Percentiles rank a stretch among this genome's conserved stretches.
These are phyloP conservation scores for Ceratocystiopsis brevicomis DNA, from an alignment of 2,329 filamentous ascomycete species.

Conservation along the genomic window DNA sequence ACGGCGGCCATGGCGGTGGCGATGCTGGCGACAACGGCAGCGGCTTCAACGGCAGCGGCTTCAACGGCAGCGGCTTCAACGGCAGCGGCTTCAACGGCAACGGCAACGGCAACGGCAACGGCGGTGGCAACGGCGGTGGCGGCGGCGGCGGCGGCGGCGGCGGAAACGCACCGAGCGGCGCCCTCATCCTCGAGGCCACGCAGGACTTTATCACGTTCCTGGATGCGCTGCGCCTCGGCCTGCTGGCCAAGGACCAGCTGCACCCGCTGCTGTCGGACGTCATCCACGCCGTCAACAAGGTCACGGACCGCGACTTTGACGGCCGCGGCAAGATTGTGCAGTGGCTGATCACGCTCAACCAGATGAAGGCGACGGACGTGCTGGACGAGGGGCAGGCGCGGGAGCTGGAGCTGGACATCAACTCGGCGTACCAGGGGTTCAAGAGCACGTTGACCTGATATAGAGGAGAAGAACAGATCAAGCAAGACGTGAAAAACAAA, in stretches of 20 bases:
- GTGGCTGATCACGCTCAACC: slow-evolving; percentile 92
- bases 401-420: slow-evolving; percentile 83
- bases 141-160: slow-evolving; percentile 29
- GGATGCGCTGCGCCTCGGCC: slow-evolving; percentile 79
- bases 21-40: slow-evolving; percentile 23
- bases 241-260: slow-evolving; percentile 88
- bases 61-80: neutral
- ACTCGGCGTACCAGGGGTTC: slow-evolving; percentile 86
- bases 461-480: slow-evolving; percentile 97
- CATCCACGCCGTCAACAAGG: slow-evolving; percentile 92
- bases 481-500: too few relatives aligned
- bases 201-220: slow-evolving; percentile 98
- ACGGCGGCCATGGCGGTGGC: slow-evolving; percentile 12
- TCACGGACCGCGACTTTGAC: slow-evolving; percentile 89
- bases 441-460: slow-evolving; percentile 61
- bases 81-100: slow-evolving; percentile 35
- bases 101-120: slow-evolving; percentile 28
- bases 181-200: slow-evolving; percentile 72
- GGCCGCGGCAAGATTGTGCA: slow-evolving; percentile 93
- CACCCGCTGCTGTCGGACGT: slow-evolving; percentile 88
- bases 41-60: too few relatives aligned
- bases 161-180: slow-evolving; percentile 31
- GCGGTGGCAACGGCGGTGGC: slow-evolving; percentile 49
- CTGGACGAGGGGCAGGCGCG: slow-evolving; percentile 70
- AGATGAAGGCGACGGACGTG: slow-evolving; percentile 92